These are phyloP conservation scores for Dactylellina leptospora DNA, from an alignment of 2,329 filamentous ascomycete genomes.

Conservation along the genomic window DNA sequence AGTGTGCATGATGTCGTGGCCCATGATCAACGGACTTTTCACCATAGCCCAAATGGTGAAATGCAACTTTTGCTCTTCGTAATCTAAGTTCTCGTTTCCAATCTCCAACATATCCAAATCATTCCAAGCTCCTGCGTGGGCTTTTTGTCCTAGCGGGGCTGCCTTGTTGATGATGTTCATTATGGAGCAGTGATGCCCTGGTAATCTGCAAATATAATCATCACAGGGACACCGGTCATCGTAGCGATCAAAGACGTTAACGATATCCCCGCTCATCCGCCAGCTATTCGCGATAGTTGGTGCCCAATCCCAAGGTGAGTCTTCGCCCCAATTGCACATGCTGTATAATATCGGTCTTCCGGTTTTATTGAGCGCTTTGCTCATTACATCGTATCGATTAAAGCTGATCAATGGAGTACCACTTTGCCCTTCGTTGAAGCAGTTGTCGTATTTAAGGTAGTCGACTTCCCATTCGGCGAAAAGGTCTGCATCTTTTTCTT, in stretches of 20 bases:
- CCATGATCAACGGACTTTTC: conserved; percentile 63
- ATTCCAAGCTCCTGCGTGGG: conserved; percentile 53
- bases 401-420: conserved; percentile 63
- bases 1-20: conserved; percentile 60
- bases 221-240: conserved; percentile 48
- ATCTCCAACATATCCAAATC: conserved; percentile 63
- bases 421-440: conserved; percentile 66
- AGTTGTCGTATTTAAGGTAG: conserved; percentile 69
- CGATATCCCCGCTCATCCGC: conserved; percentile 63
- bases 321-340: conserved; percentile 67
- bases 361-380: conserved; percentile 63
- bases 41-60: conserved; percentile 62
- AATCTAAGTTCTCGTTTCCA: conserved; percentile 58
- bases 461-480: conserved; percentile 67
- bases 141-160: conserved; percentile 50
- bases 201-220: conserved; percentile 43
- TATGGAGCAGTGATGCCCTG: conserved; percentile 45
- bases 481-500: conserved; percentile 66
- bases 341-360: conserved; percentile 63
- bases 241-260: conserved; percentile 52
- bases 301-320: conserved; percentile 65
- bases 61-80: conserved; percentile 59
- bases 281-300: conserved; percentile 62
- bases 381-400: conserved; percentile 65
- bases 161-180: conserved; percentile 54